Conservation (phyloP, 179 eudicot species). For the Sideroxylon spinosum region DNA sequence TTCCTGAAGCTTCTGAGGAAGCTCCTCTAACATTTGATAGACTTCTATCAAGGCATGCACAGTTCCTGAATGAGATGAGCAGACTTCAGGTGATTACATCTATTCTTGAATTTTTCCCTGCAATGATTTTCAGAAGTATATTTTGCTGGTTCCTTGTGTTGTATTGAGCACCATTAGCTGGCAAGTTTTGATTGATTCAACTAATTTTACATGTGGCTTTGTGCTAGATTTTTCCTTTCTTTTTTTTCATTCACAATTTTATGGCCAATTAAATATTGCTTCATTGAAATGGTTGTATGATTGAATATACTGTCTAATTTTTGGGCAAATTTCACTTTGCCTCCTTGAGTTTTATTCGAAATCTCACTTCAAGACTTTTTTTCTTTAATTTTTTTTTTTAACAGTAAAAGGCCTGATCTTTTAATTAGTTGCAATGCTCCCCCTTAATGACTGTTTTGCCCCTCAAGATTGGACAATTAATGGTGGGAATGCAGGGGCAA, state of each 20-base stretch:
- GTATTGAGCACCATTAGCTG: background rate
- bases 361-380: too few species aligned
- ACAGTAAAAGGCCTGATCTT: too few species aligned
- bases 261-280: background rate
- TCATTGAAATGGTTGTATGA: background rate
- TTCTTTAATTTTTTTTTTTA: too few species aligned
- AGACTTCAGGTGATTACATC: slow-evolving; percentile 57
- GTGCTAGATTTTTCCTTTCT: background rate
- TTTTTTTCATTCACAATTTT: background rate
- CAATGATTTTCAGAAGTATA: too few species aligned
- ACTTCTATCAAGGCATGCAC: slow-evolving; percentile 69
- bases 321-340: background rate
- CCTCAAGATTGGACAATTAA: too few species aligned
- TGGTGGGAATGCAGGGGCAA: too few species aligned
- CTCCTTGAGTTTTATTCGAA: too few species aligned
- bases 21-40: slow-evolving; percentile 76
- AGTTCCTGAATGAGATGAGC: slow-evolving; percentile 79
- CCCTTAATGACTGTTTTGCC: too few species aligned
- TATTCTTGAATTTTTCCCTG: background rate
- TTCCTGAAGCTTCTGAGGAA: slow-evolving; percentile 61
- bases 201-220: background rate
- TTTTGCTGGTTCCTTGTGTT: background rate
- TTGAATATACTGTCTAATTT: background rate
- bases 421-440: too few species aligned
- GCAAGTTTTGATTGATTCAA: background rate